A percentile compares a stretch with the other conserved stretches of the same genome.
Evolutionary conservation across 371 early-diverging fungal genomes (phyloP).

Genomic region (Syncephalastrum sp.): DNA sequence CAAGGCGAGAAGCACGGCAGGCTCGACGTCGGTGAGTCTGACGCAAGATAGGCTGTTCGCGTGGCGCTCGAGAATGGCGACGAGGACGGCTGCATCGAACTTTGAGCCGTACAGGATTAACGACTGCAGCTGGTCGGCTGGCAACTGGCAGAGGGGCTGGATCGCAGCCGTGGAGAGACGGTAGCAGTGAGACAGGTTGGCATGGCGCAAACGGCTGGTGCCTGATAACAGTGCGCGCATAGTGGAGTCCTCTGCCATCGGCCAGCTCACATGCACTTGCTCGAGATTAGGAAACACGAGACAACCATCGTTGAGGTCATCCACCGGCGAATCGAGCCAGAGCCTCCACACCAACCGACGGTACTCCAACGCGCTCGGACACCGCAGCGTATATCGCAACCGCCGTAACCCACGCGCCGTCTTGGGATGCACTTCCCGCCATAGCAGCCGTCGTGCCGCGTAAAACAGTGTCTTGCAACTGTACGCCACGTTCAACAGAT

Average conservation of each 20-base stretch:
- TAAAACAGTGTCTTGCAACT: slow-evolving; percentile 31
- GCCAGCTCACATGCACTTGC: slow-evolving; percentile 41
- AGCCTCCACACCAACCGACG: slow-evolving; percentile 10
- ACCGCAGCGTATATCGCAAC: slow-evolving; percentile 37
- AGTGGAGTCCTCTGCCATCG: slow-evolving; percentile 41
- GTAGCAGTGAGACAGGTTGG: slow-evolving; percentile 44
- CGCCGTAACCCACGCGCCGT: slow-evolving; percentile 34
- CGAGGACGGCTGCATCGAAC: slow-evolving; percentile 28
- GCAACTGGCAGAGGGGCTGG: slow-evolving; percentile 28
- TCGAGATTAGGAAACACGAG: slow-evolving; percentile 36
- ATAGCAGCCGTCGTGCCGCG: slow-evolving; percentile 31
- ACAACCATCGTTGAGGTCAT: slow-evolving; percentile 13
- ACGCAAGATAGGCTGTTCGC: slow-evolving; percentile 24
- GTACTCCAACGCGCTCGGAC: slow-evolving; percentile 18
- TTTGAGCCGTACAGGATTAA: slow-evolving; percentile 41
- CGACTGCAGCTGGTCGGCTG: slow-evolving; percentile 23
- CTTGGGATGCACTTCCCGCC: slow-evolving; percentile 36
- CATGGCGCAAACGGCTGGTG: slow-evolving; percentile 24
- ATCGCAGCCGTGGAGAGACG: slow-evolving; percentile 42
- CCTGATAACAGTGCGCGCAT: slow-evolving; percentile 28
- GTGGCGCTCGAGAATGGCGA: slow-evolving; percentile 32
- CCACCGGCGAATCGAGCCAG: background rate
- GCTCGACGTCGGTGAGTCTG: slow-evolving; percentile 39
- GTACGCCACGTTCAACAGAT: slow-evolving; percentile 34
- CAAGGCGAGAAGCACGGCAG: slow-evolving; percentile 29